These are phyloP conservation scores for Phytophthora boehmeriae DNA, from an alignment of 352 stramenopile species.

Conservation along the genomic window DNA sequence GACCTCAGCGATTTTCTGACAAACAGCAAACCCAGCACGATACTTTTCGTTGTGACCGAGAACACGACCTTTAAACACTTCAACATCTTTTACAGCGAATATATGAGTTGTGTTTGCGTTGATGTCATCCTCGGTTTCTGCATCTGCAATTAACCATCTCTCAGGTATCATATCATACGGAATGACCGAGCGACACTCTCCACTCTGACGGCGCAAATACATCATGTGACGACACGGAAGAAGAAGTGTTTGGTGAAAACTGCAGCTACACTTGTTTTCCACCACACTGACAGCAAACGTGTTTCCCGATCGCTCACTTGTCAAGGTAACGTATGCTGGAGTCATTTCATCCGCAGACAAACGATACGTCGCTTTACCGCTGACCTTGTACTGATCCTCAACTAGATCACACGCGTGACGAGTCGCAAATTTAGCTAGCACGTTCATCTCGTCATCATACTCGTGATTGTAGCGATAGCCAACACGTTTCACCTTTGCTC, in stretches of 20 bases:
- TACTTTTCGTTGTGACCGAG: constrained; percentile 17
- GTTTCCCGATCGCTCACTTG: too few relatives aligned
- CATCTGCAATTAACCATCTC: constrained; percentile 1
- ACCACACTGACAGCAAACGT: too few relatives aligned
- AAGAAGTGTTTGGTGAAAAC: constrained; percentile 1
- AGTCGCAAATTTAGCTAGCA: constrained; percentile 2
- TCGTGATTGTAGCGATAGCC: constrained; percentile 2
- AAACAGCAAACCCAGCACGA: constrained; percentile 2
- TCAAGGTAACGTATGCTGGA: constrained; percentile 4
- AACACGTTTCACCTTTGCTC: constrained; percentile 8
- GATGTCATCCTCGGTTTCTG: too few relatives aligned
- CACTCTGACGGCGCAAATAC: background rate
- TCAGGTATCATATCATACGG: background rate
- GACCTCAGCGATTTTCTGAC: constrained; percentile 10
- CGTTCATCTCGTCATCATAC: constrained; percentile 4
- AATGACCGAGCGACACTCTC: background rate
- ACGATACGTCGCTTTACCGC: too few relatives aligned
- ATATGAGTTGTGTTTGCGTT: too few relatives aligned
- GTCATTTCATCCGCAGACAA: too few relatives aligned
- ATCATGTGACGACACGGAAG: constrained; percentile 14
- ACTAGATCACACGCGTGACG: constrained; percentile 16
- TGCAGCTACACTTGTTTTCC: constrained; percentile 18
- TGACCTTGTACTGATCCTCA: constrained; percentile 4
- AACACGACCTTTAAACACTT: background rate
- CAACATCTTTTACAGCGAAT: too few relatives aligned